Base-by-base conservation (phyloP, 495 filamentous ascomycete species). In the Daldinia grandis region DNA sequence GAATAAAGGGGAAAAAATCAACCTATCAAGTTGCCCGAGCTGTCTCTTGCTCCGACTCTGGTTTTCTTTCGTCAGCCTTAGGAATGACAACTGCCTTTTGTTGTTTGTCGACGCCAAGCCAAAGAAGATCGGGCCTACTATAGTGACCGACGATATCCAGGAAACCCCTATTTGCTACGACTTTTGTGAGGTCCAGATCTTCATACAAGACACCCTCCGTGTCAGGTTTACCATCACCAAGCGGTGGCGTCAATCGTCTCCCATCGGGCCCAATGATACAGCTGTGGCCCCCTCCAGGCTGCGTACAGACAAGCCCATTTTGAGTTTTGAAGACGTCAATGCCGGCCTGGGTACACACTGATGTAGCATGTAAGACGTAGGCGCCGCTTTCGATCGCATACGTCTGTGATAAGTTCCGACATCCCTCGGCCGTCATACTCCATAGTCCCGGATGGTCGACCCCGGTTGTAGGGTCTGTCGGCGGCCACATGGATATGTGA, bases 401-500 rank as follows among this genome's bases (percentile, higher is more conserved):
- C 0, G 81, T 80, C 60, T 83, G 82, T 27, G 76, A 78, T 5
- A 84, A 74, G 40, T 64, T 78, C 31, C 79, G 78, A 38, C 81
- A 81, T 4, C 77, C 74, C 6, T 80, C 75, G 6, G 70, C 76
- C 12, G 42, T 47, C 42, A 47, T 47, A 7, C 19, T 47, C 42
- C 42, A 47, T 12, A 47, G 42, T 1, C 42, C 42, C 0, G 68
- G 71, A 53, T 76, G 68, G 15, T 74, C 69, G 8, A 77, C 67
- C 5, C 74, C 74, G 6, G 65, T 47, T 1, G 68, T 30, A 3
- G 72, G 59, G 25, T 74, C 66, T 14, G 84, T 2, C 15, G 76
- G 76, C 4, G 88, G 88, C 87, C 87, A 89, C n/a, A 83, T 85
- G 1, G 86, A 80, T 12, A 89, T 80, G 71, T 90, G 88, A 49